Conservation (phyloP, 1,284 basidiomycete genomes). For the Vanrija sp. region DNA sequence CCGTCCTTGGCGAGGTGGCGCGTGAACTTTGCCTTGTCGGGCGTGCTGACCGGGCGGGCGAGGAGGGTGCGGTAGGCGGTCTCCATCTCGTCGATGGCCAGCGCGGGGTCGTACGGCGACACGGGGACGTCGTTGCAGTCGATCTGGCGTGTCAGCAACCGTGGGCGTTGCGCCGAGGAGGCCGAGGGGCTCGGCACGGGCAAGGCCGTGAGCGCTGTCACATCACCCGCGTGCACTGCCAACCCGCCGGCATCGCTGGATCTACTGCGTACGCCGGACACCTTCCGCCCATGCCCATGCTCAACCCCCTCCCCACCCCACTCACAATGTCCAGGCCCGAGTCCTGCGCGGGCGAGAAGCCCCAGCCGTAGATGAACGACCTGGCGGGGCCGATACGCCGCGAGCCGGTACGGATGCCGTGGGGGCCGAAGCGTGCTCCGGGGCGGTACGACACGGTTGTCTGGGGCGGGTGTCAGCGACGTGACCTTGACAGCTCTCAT, state of each 20-base stretch:
- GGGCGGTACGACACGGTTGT: conserved; percentile 19
- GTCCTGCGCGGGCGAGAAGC: conserved; percentile 10
- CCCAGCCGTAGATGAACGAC: conserved; percentile 15
- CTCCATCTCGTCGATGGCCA: conserved; percentile 50
- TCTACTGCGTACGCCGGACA: no score
- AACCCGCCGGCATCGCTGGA: neutral
- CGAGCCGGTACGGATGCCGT: conserved; percentile 31
- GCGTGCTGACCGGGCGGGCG: conserved; percentile 8
- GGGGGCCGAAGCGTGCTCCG: conserved; percentile 48
- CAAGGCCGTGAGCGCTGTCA: no score
- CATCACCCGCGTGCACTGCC: no score
- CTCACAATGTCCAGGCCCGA: conserved; percentile 16
- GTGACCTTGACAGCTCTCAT: neutral
- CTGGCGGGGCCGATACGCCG: conserved; percentile 12
- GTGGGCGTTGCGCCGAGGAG: no score
- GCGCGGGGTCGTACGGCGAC: conserved; percentile 48
- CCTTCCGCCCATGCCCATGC: no score
- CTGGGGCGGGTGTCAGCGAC: conserved; percentile 3
- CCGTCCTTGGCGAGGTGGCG: conserved; percentile 30
- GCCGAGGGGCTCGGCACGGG: no score
- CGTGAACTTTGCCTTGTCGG: conserved; percentile 4
- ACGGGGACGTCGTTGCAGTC: conserved; percentile 50
- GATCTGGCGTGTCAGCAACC: conserved; percentile 22
- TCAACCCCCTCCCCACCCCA: neutral
- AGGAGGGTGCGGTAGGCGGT: conserved; percentile 34